These are phyloP conservation scores for Isabelozyma pseudorhagii DNA, from an alignment of 805 yeast genomes.

Conservation along the genomic window DNA sequence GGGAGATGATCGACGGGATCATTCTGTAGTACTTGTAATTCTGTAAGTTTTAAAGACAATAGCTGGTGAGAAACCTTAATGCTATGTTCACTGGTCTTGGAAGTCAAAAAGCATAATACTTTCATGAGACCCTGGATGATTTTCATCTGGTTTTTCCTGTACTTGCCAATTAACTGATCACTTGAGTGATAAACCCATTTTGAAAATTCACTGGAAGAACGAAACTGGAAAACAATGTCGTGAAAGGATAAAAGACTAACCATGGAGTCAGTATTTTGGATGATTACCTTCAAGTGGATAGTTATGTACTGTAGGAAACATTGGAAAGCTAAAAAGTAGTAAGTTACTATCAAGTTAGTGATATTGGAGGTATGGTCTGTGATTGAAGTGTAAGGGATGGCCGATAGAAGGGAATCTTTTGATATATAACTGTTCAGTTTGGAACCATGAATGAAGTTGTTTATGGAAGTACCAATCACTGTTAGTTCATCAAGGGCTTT, in stretches of 20 bases:
- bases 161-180: slow-evolving; percentile 9
- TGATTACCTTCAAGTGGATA: slow-evolving; percentile 9
- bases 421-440: neutral
- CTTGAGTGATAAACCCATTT: slow-evolving; percentile 18
- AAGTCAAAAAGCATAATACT: slow-evolving; percentile 9
- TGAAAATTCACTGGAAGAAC: slow-evolving; percentile 13
- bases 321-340: slow-evolving; percentile 27
- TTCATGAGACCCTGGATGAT: slow-evolving; percentile 23
- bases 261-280: slow-evolving; percentile 6
- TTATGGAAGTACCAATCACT: neutral
- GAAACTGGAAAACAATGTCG: slow-evolving; percentile 13
- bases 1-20: neutral
- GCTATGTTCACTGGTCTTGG: slow-evolving; percentile 2
- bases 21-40: slow-evolving; percentile 1
- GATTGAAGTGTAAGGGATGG: slow-evolving; percentile 3
- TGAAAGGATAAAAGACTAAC: slow-evolving; percentile 8
- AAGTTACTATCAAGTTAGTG: slow-evolving; percentile 17
- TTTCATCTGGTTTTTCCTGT: slow-evolving; percentile 18
- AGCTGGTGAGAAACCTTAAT: slow-evolving; percentile 3
- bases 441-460: neutral
- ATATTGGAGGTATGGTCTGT: neutral
- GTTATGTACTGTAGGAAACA: slow-evolving; percentile 20
- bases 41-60: slow-evolving; percentile 10
- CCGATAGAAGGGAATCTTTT: slow-evolving; percentile 2
- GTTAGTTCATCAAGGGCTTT: slow-evolving; percentile 12